These are phyloP conservation scores for Mycena maculata DNA, from an alignment of 768 basidiomycete species.

Conservation along the genomic window DNA sequence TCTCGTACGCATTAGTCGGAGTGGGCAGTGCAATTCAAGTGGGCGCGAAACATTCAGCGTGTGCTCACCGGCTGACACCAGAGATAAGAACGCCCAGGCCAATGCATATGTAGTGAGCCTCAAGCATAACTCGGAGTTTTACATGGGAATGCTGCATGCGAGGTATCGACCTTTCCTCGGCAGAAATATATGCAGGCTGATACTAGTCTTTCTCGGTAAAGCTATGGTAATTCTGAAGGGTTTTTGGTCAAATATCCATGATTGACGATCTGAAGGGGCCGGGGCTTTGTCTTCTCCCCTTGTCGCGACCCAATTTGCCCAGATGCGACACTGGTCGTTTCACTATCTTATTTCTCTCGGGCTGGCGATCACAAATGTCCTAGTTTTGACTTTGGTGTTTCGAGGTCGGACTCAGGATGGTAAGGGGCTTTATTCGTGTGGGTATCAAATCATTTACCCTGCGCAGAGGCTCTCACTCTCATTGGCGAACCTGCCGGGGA, in stretches of 20 bases:
- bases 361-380: conserved; percentile 56
- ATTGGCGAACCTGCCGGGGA: conserved; percentile 42
- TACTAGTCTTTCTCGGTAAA: conserved; percentile 11
- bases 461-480: conserved; percentile 25
- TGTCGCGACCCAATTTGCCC: conserved; percentile 73
- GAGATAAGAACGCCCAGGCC: conserved; percentile 60
- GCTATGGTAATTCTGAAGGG: conserved; percentile 53
- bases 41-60: not conserved
- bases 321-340: conserved; percentile 64
- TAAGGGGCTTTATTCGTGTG: conserved; percentile 21
- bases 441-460: not conserved
- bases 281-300: conserved; percentile 70
- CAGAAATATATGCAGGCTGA: not conserved
- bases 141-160: conserved; percentile 66
- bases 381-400: conserved; percentile 40
- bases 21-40: conserved; percentile 63
- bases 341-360: conserved; percentile 70
- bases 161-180: not conserved
- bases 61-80: not conserved
- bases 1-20: conserved; percentile 59
- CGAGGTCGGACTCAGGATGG: conserved; percentile 45
- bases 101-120: conserved; percentile 65
- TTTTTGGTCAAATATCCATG: not conserved
- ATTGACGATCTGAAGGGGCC: conserved; percentile 35
- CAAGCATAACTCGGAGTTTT: conserved; percentile 53